Conservation (phyloP, 768 basidiomycete genomes). For the Filobasidium wieringae region DNA sequence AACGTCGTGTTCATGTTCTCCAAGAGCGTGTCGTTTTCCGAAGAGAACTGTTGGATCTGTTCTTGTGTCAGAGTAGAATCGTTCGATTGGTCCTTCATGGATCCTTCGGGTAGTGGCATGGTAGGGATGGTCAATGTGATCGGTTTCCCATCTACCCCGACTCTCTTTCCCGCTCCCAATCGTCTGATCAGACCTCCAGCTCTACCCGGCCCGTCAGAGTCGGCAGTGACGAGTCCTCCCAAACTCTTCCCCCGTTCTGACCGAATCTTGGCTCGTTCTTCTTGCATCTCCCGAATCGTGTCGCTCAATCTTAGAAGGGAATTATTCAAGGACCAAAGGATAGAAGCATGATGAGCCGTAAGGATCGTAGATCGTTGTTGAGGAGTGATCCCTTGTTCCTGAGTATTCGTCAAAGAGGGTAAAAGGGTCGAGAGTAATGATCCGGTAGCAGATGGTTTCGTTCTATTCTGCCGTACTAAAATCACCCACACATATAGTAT, state of each 20-base stretch:
- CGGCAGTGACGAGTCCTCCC: constrained; percentile 47
- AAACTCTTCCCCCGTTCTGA: constrained; percentile 70
- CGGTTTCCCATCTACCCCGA: not conserved
- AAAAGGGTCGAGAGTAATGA: constrained; percentile 48
- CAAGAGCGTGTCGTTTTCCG: constrained; percentile 77
- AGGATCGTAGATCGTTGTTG: constrained; percentile 47
- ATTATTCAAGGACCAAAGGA: constrained; percentile 81
- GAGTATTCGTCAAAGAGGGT: constrained; percentile 40
- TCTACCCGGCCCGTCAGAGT: not conserved
- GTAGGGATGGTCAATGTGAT: constrained; percentile 21
- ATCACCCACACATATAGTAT: constrained; percentile 1
- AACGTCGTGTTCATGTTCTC: constrained; percentile 73
- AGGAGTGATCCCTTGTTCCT: not conserved
- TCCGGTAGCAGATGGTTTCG: constrained; percentile 15
- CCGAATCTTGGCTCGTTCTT: constrained; percentile 80
- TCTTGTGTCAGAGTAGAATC: constrained; percentile 21
- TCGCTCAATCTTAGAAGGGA: constrained; percentile 69
- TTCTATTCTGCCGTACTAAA: constrained; percentile 17
- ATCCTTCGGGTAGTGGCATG: constrained; percentile 29
- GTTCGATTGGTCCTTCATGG: constrained; percentile 47
- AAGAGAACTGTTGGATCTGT: constrained; percentile 75
- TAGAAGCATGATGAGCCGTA: constrained; percentile 82
- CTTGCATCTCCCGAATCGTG: constrained; percentile 75
- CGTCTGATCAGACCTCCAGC: not conserved
- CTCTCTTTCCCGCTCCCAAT: too few relatives aligned